Evolutionary conservation across 768 basidiomycete species (phyloP), one percentile per base, ranked within the genome.

Genomic region (Leccinellum rugosiceps): DNA sequence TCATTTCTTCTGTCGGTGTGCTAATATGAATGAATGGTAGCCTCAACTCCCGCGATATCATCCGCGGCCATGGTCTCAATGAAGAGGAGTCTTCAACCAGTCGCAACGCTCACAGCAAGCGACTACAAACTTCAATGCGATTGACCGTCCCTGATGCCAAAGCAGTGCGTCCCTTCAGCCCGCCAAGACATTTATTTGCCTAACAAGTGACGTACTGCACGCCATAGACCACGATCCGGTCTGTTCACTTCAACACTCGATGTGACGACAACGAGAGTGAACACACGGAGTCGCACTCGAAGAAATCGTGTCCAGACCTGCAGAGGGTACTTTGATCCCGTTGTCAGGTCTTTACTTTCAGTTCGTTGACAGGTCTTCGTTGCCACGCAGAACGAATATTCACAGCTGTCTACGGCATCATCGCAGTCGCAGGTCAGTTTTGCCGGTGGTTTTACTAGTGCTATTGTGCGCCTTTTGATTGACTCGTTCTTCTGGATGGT

Each of bases 1-100:
- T 6, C 8, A 17, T 34, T 34, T 44, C 34, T 10, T 5, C 7
- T 19, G 28, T 28, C 14, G 10, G 6, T 30, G 5, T 0, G 19
- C 38, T 65, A 35, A 69, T 21, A 31, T 41, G 30, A n/a, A 34
- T 8, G 17, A 26, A 38, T 31, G n/a, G 8, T 23, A 72, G 72
- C 8, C 68, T 72, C n/a, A 72, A 68, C 21, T 53, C 50, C 26
- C 71, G 70, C 10, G 49, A 63, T 9, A 49, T 59, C 3, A 54
- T 21, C 17, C 47, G 32, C 0, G 72, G 70, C 0, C 52, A 53
- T 0, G 70, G 70, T 34, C 3, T 68, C n/a, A 57, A 72, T 6
- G 66, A 68, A 53, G 70, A 72, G 49, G 66, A 63, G 1, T 60
- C 68, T 10, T 15, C 58, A 0, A 35, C 44, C 0, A 55, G 57